Evolutionary conservation across 2,329 filamentous ascomycete genomes (phyloP).

Genomic region (Monosporascus sp.): DNA sequence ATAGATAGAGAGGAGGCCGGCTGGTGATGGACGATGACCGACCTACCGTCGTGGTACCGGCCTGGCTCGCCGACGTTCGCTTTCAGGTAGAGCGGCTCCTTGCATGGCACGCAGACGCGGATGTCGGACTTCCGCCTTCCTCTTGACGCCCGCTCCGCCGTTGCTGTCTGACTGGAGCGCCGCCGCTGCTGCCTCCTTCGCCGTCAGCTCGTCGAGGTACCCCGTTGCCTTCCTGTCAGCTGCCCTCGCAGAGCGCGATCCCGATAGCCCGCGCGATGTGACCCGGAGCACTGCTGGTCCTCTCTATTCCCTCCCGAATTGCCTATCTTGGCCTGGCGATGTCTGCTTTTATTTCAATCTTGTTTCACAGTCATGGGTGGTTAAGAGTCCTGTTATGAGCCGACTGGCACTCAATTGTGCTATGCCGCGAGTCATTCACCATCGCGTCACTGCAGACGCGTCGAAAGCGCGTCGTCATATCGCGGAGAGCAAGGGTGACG

Average conservation of each 20-base stretch:
- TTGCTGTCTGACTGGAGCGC: neutral
- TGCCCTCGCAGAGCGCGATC: constrained; percentile 1
- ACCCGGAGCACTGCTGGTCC: neutral
- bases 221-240: neutral
- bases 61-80: constrained; percentile 8
- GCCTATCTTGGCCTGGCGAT: neutral
- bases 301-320: neutral
- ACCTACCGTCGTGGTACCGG: constrained; percentile 7
- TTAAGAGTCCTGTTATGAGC: too few species aligned
- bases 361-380: too few species aligned
- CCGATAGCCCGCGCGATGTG: neutral
- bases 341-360: too few species aligned
- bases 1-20: neutral
- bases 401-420: too few species aligned
- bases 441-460: too few species aligned
- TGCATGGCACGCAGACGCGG: constrained; percentile 9
- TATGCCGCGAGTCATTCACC: too few species aligned
- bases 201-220: neutral
- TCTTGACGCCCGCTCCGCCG: neutral
- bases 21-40: neutral
- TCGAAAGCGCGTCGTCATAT: too few species aligned
- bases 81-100: constrained; percentile 6
- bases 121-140: constrained; percentile 6
- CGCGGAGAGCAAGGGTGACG: too few species aligned
- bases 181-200: neutral